These are phyloP conservation scores for Sugiyamaella pinicola DNA, from an alignment of 1,139 yeast genomes.

Conservation along the genomic window DNA sequence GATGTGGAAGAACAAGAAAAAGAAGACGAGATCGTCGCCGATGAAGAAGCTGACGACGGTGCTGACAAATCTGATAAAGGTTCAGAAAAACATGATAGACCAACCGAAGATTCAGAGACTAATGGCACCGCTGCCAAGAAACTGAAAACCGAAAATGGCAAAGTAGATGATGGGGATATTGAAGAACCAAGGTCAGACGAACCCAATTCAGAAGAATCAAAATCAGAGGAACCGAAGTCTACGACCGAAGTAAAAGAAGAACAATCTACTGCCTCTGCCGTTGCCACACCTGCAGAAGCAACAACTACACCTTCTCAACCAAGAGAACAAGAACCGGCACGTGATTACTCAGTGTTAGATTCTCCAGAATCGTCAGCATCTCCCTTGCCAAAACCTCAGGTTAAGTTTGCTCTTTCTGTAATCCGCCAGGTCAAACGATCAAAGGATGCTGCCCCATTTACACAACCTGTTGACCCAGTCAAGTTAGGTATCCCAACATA, in stretches of 20 bases:
- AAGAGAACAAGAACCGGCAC: conserved; percentile 26
- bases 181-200: background rate
- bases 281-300: background rate
- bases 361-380: conserved; percentile 36
- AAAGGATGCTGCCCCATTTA: conserved; percentile 90
- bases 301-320: conserved; percentile 6
- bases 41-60: background rate
- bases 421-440: conserved; percentile 75
- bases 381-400: conserved; percentile 88
- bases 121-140: conserved; percentile 6
- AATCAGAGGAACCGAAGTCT: background rate
- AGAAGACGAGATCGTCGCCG: background rate
- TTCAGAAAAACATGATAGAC: conserved; percentile 14
- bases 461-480: conserved; percentile 85
- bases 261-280: background rate
- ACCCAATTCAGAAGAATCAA: background rate
- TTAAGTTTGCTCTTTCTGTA: conserved; percentile 53
- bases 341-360: conserved; percentile 34
- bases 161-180: background rate
- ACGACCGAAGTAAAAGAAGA: background rate
- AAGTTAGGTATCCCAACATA: conserved; percentile 90
- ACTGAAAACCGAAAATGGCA: conserved; percentile 4
- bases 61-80: background rate
- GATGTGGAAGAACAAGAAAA: background rate
- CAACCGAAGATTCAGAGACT: conserved; percentile 5